Evolutionary conservation across 2,329 filamentous ascomycete genomes (phyloP).

Genomic region (Phyllachora maydis): DNA sequence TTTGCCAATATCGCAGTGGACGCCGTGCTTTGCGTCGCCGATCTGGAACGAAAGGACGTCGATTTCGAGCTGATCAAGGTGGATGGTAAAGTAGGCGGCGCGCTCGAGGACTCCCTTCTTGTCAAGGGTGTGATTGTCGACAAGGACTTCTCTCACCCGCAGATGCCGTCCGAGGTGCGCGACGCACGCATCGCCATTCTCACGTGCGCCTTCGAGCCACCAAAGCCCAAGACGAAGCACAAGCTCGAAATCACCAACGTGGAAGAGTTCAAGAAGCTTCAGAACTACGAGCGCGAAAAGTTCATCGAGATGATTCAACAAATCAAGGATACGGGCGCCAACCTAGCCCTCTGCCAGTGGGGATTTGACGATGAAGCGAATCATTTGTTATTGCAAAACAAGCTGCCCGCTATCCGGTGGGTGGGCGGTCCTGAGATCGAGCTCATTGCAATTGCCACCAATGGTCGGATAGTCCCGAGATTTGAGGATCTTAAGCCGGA

Average conservation of each 20-base stretch:
- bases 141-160: constrained; percentile 98
- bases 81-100: constrained; percentile 89
- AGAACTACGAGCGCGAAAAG: constrained; percentile 88
- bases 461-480: constrained; percentile 88
- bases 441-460: constrained; percentile 94
- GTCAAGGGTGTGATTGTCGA: constrained; percentile 98
- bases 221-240: constrained; percentile 99
- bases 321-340: constrained; percentile 93
- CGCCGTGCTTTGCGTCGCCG: constrained; percentile 87
- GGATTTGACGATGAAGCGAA: constrained; percentile 99
- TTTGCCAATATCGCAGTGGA: constrained; percentile 96
- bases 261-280: constrained; percentile 95
- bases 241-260: constrained; percentile 94
- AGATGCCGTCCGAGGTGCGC: constrained; percentile 90
- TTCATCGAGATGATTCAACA: constrained; percentile 98
- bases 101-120: constrained; percentile 80
- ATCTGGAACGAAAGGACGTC: constrained; percentile 88
- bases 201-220: constrained; percentile 94
- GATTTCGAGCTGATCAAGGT: constrained; percentile 99
- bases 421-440: constrained; percentile 97
- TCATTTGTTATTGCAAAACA: constrained; percentile 87
- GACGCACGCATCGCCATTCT: constrained; percentile 96
- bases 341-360: constrained; percentile 98
- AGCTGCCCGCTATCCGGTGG: constrained; percentile 91
- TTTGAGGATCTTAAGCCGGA: constrained; percentile 86